Evolutionary conservation across 1,284 basidiomycete genomes (phyloP).

Genomic region (Thelephora terrestris): DNA sequence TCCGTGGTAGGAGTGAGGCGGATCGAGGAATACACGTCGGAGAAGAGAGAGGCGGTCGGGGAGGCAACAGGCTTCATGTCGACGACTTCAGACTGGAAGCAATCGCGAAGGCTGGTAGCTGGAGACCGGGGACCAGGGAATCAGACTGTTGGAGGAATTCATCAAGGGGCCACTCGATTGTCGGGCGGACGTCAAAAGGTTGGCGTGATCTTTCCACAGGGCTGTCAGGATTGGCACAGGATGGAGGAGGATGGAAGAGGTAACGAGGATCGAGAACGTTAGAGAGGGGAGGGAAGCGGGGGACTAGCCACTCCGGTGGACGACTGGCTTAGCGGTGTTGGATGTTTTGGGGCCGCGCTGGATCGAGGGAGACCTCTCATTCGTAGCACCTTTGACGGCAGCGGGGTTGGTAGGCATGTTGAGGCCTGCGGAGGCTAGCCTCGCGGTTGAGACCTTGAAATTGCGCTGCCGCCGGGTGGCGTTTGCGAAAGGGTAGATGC

Average conservation of each 20-base stretch:
- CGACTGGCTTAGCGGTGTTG: slow-evolving; percentile 5
- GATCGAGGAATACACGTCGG: slow-evolving; percentile 27
- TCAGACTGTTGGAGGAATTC: slow-evolving; percentile 46
- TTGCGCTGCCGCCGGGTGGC: too few relatives aligned
- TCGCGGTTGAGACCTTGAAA: slow-evolving; percentile 69
- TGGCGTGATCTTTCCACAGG: slow-evolving; percentile 31
- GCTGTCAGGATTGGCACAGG: slow-evolving; percentile 68
- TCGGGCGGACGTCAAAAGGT: slow-evolving; percentile 57
- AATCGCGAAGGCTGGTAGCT: slow-evolving; percentile 13
- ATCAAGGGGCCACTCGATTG: slow-evolving; percentile 71
- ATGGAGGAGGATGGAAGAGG: slow-evolving; percentile 51
- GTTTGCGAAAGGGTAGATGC: too few relatives aligned
- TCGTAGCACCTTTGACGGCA: slow-evolving; percentile 18
- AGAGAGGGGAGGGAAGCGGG: slow-evolving; percentile 43
- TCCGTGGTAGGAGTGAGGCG: slow-evolving; percentile 36
- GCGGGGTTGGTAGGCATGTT: slow-evolving; percentile 30
- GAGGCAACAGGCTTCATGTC: slow-evolving; percentile 22
- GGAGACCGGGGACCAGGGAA: slow-evolving; percentile 25
- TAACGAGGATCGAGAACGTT: slow-evolving; percentile 59
- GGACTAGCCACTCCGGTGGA: slow-evolving; percentile 16
- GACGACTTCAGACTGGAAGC: slow-evolving; percentile 20
- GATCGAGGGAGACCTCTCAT: slow-evolving; percentile 28
- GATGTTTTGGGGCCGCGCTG: slow-evolving; percentile 30
- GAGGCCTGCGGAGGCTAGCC: slow-evolving; percentile 56
- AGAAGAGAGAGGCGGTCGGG: slow-evolving; percentile 22